phyloP scores from a whole-genome alignment of 371 early-diverging fungal genomes.

The Syncephalis fuscata region DNA sequence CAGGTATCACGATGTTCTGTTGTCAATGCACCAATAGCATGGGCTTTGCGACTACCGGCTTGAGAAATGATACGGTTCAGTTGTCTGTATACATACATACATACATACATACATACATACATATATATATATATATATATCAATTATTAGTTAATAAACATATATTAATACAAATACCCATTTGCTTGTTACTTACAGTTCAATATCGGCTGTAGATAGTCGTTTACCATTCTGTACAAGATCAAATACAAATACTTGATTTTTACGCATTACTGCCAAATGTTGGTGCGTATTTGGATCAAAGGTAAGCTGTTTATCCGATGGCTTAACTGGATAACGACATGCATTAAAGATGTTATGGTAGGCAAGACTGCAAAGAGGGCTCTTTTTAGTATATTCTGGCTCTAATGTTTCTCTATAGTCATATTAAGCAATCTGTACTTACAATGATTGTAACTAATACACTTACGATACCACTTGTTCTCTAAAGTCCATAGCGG shows the following conservation, averaged over 20 bases:
- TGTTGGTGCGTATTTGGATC: slow-evolving; percentile 67
- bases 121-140: too few relatives aligned
- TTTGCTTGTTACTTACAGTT: slow-evolving; percentile 10
- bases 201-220: slow-evolving; percentile 69
- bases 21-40: slow-evolving; percentile 75
- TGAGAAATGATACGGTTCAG: slow-evolving; percentile 38
- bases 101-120: background rate
- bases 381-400: slow-evolving; percentile 58
- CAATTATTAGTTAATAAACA: too few relatives aligned
- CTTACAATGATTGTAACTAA: background rate
- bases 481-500: slow-evolving; percentile 73
- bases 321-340: slow-evolving; percentile 74
- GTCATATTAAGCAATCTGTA: background rate
- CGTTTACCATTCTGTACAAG: slow-evolving; percentile 57
- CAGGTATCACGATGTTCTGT: slow-evolving; percentile 86
- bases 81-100: slow-evolving; percentile 4
- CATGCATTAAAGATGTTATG: slow-evolving; percentile 92
- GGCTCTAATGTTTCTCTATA: slow-evolving; percentile 58
- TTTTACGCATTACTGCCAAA: slow-evolving; percentile 74
- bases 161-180: slow-evolving; percentile 5
- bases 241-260: slow-evolving; percentile 73
- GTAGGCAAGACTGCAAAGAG: slow-evolving; percentile 84
- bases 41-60: slow-evolving; percentile 54
- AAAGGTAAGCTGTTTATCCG: slow-evolving; percentile 55
- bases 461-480: slow-evolving; percentile 43